Evolutionary conservation across 192 early-diverging fungal species (phyloP).

Genomic region (Backusella psychrophila): DNA sequence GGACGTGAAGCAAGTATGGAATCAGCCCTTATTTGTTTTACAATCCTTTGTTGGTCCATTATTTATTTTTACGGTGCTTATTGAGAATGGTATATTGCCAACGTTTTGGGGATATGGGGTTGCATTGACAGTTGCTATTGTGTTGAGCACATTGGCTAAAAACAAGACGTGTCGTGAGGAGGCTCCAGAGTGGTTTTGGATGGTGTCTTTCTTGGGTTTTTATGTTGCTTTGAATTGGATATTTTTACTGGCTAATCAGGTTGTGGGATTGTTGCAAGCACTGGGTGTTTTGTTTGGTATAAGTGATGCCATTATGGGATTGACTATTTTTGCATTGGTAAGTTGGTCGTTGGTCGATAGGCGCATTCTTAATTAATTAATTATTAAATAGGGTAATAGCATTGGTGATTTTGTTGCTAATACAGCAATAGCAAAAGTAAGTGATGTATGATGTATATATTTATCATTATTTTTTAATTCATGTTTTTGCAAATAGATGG

Average conservation of each 20-base stretch:
- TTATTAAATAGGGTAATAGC: slow-evolving; percentile 59
- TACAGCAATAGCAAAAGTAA: slow-evolving; percentile 71
- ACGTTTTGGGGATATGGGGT: slow-evolving; percentile 10
- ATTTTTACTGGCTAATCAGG: slow-evolving; percentile 80
- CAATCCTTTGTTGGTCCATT: not conserved
- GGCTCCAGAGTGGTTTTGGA: slow-evolving; percentile 39
- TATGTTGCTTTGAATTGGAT: slow-evolving; percentile 78
- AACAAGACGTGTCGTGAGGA: slow-evolving; percentile 27
- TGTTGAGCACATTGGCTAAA: slow-evolving; percentile 18
- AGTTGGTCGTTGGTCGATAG: not conserved
- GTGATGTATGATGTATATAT: not conserved
- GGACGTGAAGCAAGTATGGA: not conserved
- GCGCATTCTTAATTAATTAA: not conserved
- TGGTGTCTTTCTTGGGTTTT: slow-evolving; percentile 66
- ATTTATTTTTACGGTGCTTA: not conserved
- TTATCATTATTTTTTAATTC: not conserved
- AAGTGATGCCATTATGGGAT: slow-evolving; percentile 74
- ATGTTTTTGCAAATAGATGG: slow-evolving; percentile 52
- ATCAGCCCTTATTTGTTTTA: not conserved
- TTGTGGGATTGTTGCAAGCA: slow-evolving; percentile 80
- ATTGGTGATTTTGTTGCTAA: slow-evolving; percentile 91
- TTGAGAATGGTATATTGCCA: slow-evolving; percentile 14
- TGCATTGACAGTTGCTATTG: slow-evolving; percentile 28
- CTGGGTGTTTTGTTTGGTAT: slow-evolving; percentile 74
- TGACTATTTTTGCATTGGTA: slow-evolving; percentile 84